Percentiles rank a stretch among this genome's conserved stretches.
Evolutionary conservation across 2,329 filamentous ascomycete species (phyloP).

Genomic region (Monosporascus sp.): DNA sequence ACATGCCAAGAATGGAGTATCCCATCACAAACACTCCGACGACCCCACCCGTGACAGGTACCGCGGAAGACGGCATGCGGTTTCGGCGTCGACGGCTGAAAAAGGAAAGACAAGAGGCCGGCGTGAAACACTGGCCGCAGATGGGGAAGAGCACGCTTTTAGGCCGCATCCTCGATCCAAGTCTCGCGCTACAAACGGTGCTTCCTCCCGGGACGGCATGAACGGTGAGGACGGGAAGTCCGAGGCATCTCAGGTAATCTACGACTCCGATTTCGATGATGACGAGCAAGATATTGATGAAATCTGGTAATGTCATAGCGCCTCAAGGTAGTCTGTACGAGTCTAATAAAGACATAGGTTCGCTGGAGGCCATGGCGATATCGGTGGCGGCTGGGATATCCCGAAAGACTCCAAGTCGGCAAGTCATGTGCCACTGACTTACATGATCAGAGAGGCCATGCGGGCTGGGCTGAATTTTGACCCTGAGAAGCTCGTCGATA

Average conservation of each 20-base stretch:
- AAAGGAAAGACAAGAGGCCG: conserved; percentile 11
- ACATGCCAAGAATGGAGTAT: conserved; percentile 15
- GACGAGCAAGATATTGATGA: conserved; percentile 70
- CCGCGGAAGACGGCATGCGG: conserved; percentile 18
- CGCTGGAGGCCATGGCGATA: conserved; percentile 71
- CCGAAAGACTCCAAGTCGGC: conserved; percentile 54
- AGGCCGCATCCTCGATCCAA: conserved; percentile 28
- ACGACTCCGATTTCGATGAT: conserved; percentile 40
- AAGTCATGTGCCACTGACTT: conserved; percentile 64
- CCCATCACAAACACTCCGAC: conserved; percentile 9
- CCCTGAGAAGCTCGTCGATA: conserved; percentile 58
- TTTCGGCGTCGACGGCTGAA: conserved; percentile 1
- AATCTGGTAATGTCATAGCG: conserved; percentile 47
- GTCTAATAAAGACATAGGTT: conserved; percentile 39
- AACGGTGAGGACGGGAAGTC: conserved; percentile 23
- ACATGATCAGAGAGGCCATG: conserved; percentile 63
- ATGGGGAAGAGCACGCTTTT: conserved; percentile 22
- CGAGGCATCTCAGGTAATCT: conserved; percentile 23
- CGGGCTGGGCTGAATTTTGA: conserved; percentile 69
- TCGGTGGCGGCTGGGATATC: conserved; percentile 71
- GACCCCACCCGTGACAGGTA: conserved; percentile 31
- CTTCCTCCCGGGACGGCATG: conserved; percentile 10
- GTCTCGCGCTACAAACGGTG: conserved; percentile 20
- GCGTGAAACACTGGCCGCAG: conserved; percentile 11
- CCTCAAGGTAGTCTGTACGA: neutral